These are phyloP conservation scores for Persicaria tinctoria DNA, from an alignment of 148 eudicot species.

Conservation along the genomic window DNA sequence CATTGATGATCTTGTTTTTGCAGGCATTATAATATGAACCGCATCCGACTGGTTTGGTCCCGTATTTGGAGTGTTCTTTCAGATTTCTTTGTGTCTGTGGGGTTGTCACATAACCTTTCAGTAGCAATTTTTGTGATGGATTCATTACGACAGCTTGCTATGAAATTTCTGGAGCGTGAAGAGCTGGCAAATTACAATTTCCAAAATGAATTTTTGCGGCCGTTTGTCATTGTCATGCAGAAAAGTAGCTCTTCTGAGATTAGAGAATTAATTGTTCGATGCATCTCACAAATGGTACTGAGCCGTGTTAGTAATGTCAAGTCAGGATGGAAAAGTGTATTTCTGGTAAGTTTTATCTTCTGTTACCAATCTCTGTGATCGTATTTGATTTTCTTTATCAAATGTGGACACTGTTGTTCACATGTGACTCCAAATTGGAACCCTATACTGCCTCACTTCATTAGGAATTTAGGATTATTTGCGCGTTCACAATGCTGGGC, in stretches of 20 bases:
- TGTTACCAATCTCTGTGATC: not conserved
- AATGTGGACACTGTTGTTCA: not conserved
- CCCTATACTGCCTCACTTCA: not conserved
- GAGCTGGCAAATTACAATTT: conserved; percentile 98
- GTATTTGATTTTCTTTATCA: not conserved
- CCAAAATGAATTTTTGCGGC: conserved; percentile 95
- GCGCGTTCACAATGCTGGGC: not conserved
- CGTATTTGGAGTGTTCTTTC: conserved; percentile 99
- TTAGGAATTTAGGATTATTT: not conserved
- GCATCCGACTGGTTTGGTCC: conserved; percentile 98
- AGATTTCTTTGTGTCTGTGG: conserved; percentile 96
- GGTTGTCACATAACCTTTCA: conserved; percentile 90
- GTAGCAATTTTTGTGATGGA: conserved; percentile 99
- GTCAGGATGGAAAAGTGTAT: conserved; percentile 99
- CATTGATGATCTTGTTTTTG: conserved; percentile 24
- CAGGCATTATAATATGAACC: conserved; percentile 99
- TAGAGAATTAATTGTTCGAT: conserved; percentile 90
- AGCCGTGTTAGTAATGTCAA: conserved; percentile 88
- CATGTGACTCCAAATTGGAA: not conserved
- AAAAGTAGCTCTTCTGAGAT: conserved; percentile 89
- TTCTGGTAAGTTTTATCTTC: conserved; percentile 46
- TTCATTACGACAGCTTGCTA: conserved; percentile 93
- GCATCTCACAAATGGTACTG: conserved; percentile 97
- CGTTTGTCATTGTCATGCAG: conserved; percentile 91
- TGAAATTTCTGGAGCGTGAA: conserved; percentile 98